These are phyloP conservation scores for Suillus luteus DNA, from an alignment of 768 basidiomycete species.

Conservation along the genomic window DNA sequence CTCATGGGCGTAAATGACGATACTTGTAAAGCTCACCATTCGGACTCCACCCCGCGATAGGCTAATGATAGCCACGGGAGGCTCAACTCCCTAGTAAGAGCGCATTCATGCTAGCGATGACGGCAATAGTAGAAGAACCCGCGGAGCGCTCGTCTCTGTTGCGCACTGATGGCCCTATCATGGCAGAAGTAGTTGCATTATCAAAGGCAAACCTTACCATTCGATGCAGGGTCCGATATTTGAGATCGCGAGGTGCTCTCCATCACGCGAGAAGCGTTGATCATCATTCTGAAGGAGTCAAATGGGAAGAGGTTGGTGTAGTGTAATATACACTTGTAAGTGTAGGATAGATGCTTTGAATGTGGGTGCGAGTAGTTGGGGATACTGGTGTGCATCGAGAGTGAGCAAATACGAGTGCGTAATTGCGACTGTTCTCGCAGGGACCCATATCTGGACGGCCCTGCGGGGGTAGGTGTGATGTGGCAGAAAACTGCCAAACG, in stretches of 20 bases:
- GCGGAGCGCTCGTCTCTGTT: constrained; percentile 71
- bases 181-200: constrained; percentile 5
- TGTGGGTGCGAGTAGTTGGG: not conserved
- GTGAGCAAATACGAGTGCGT: not conserved
- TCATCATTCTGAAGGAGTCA: constrained; percentile 52
- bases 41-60: constrained; percentile 60
- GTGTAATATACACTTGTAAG: constrained; percentile 62
- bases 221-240: constrained; percentile 73
- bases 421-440: not conserved
- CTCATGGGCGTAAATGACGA: not conserved
- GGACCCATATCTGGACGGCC: not conserved
- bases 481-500: not conserved
- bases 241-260: constrained; percentile 80
- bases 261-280: constrained; percentile 75
- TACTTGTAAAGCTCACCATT: not conserved
- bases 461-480: not conserved
- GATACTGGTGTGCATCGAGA: not conserved
- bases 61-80: constrained; percentile 70
- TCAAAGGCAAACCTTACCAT: constrained; percentile 50
- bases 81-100: constrained; percentile 74
- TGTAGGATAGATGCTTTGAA: constrained; percentile 13
- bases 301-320: not conserved
- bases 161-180: constrained; percentile 52
- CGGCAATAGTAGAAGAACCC: constrained; percentile 66
- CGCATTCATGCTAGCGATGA: constrained; percentile 75